These are phyloP conservation scores for Rhodotorula taiwanensis DNA, from an alignment of 768 basidiomycete genomes.

Conservation along the genomic window DNA sequence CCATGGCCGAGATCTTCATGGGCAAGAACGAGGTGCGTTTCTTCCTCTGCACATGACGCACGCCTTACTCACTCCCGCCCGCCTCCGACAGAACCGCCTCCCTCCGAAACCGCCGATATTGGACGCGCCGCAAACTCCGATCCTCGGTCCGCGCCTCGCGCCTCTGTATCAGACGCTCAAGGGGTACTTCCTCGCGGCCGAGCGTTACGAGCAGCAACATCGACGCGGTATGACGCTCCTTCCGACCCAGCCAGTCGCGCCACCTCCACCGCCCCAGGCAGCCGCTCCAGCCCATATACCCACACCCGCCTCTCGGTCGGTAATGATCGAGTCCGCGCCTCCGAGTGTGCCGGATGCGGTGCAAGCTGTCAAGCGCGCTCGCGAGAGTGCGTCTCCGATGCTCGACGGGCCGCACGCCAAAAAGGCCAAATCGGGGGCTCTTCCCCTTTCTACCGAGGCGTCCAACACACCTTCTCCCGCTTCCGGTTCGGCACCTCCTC, in stretches of 20 bases:
- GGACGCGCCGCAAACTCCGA: constrained; percentile 6
- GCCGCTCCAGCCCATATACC: not conserved
- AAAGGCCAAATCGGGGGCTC: too few species aligned
- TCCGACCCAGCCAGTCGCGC: too few species aligned
- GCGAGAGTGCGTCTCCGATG: too few species aligned
- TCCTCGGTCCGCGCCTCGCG: constrained; percentile 11
- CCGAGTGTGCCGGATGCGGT: too few species aligned
- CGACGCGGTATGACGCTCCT: constrained; percentile 4
- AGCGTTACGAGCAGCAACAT: constrained; percentile 24
- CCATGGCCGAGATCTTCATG: constrained; percentile 12
- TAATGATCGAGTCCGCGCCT: too few species aligned
- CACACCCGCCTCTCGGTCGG: too few species aligned
- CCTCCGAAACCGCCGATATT: constrained; percentile 14
- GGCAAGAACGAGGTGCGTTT: constrained; percentile 1
- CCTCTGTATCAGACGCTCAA: constrained; percentile 19
- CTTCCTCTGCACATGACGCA: not conserved
- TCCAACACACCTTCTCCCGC: too few species aligned
- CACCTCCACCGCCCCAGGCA: constrained; percentile 16
- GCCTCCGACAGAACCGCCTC: not conserved
- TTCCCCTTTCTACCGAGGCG: too few species aligned
- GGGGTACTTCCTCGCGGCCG: constrained; percentile 26
- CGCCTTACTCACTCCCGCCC: too few species aligned
- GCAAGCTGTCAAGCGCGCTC: too few species aligned
- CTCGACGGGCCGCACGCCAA: too few species aligned
- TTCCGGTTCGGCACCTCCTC: too few species aligned